A percentile compares a stretch with the other conserved stretches of the same genome.
These are phyloP conservation scores for Bipolaris zeicola DNA, from an alignment of 2,329 filamentous ascomycete species.

Conservation along the genomic window DNA sequence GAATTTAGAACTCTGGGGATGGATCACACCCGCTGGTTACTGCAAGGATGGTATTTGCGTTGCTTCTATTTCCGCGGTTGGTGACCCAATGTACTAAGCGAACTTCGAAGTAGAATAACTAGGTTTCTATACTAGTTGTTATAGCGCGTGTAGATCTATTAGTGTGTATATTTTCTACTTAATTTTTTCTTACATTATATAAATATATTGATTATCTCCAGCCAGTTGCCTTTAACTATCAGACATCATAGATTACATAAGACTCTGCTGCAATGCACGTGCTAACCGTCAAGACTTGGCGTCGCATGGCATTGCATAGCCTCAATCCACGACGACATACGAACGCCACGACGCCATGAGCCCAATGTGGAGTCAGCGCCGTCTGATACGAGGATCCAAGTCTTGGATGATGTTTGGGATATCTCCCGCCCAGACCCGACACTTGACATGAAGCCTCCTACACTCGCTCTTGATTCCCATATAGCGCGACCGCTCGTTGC, in stretches of 20 bases:
- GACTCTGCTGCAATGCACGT: background rate
- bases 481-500: slow-evolving; percentile 1
- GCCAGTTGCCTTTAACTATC: no score
- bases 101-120: background rate
- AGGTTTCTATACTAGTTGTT: background rate
- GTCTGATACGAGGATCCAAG: slow-evolving; percentile 18
- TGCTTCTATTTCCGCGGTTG: slow-evolving; percentile 6
- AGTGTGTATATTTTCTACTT: no score
- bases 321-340: slow-evolving; percentile 4
- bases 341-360: slow-evolving; percentile 6
- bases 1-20: slow-evolving; percentile 6
- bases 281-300: background rate
- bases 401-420: slow-evolving; percentile 12
- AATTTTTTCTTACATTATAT: no score
- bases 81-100: slow-evolving; percentile 13
- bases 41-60: slow-evolving; percentile 8
- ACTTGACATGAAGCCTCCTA: background rate
- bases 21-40: slow-evolving; percentile 10
- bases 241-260: no score
- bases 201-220: no score
- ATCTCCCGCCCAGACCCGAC: slow-evolving; percentile 1
- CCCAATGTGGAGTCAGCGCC: slow-evolving; percentile 18
- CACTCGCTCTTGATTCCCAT: background rate
- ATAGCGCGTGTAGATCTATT: no score
- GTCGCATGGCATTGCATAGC: slow-evolving; percentile 8